phyloP scores from a whole-genome alignment of 169 alveolate genomes.

The Eimeria praecox region DNA sequence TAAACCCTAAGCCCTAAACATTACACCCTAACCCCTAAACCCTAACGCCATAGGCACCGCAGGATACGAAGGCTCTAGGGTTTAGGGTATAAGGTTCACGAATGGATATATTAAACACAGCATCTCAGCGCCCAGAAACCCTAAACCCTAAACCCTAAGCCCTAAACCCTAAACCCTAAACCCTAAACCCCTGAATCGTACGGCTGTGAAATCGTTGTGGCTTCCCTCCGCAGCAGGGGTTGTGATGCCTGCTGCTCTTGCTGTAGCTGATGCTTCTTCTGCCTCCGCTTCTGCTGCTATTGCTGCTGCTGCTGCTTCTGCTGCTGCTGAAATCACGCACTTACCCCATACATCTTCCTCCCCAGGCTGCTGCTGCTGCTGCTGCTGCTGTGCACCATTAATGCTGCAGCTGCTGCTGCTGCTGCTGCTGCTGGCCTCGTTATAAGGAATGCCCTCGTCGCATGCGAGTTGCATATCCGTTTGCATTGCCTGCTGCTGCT shows the following conservation, averaged over 20 bases:
- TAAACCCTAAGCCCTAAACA: too few relatives aligned
- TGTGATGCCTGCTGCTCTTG: background rate
- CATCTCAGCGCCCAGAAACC: too few relatives aligned
- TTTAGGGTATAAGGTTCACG: background rate
- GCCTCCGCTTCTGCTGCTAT: background rate
- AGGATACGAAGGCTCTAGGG: background rate
- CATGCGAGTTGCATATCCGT: background rate
- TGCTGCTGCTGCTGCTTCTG: too few relatives aligned
- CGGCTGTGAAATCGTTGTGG: background rate
- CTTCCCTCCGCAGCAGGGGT: background rate
- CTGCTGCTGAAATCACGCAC: background rate
- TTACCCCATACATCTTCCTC: background rate
- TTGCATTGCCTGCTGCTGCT: constrained; percentile 21
- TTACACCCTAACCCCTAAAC: too few relatives aligned
- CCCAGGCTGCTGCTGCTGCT: background rate
- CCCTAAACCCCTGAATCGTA: background rate
- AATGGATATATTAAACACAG: too few relatives aligned
- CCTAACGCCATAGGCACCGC: background rate
- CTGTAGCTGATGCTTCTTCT: background rate
- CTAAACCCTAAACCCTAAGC: background rate
- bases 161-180: background rate
- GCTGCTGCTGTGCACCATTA: background rate
- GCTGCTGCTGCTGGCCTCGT: background rate
- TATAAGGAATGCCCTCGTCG: background rate
- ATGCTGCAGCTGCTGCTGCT: constrained; percentile 24